A percentile compares a stretch with the other conserved stretches of the same genome.
These are phyloP conservation scores for Lentinula novae-zelandiae DNA, from an alignment of 1,284 basidiomycete genomes.

Conservation along the genomic window DNA sequence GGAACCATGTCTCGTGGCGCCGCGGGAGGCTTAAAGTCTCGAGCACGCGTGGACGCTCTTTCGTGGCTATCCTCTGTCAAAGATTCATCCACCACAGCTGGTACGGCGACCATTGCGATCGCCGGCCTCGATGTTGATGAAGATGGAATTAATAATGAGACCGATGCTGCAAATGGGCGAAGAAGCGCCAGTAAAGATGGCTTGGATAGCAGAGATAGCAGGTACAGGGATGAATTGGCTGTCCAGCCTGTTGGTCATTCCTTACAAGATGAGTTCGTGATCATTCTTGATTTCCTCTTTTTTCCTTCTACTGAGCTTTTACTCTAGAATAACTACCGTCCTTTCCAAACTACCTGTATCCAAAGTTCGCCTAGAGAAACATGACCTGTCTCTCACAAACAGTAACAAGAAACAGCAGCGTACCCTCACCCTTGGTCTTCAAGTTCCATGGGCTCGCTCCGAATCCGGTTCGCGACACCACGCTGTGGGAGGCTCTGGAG, in stretches of 20 bases:
- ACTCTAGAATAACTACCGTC: slow-evolving; percentile 69
- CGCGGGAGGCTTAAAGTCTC: slow-evolving; percentile 41
- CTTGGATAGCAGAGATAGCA: slow-evolving; percentile 19
- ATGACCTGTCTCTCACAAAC: slow-evolving; percentile 25
- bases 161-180: slow-evolving; percentile 20
- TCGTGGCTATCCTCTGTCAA: slow-evolving; percentile 73
- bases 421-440: slow-evolving; percentile 81
- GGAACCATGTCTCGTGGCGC: slow-evolving; percentile 60
- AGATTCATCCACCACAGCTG: slow-evolving; percentile 25
- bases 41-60: slow-evolving; percentile 54
- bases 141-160: slow-evolving; percentile 14
- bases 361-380: slow-evolving; percentile 86
- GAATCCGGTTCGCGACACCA: slow-evolving; percentile 31
- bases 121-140: neutral
- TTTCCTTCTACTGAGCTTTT: neutral
- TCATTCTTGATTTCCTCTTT: neutral
- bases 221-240: slow-evolving; percentile 24
- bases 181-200: slow-evolving; percentile 40
- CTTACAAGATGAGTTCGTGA: slow-evolving; percentile 75
- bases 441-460: slow-evolving; percentile 84
- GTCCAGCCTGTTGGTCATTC: slow-evolving; percentile 37
- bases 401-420: slow-evolving; percentile 38
- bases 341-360: slow-evolving; percentile 65
- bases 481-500: neutral
- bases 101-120: neutral